Percentiles rank a stretch among this genome's conserved stretches.
These are phyloP conservation scores for Aureobasidium sp. DNA, from an alignment of 2,329 filamentous ascomycete genomes.

Conservation along the genomic window DNA sequence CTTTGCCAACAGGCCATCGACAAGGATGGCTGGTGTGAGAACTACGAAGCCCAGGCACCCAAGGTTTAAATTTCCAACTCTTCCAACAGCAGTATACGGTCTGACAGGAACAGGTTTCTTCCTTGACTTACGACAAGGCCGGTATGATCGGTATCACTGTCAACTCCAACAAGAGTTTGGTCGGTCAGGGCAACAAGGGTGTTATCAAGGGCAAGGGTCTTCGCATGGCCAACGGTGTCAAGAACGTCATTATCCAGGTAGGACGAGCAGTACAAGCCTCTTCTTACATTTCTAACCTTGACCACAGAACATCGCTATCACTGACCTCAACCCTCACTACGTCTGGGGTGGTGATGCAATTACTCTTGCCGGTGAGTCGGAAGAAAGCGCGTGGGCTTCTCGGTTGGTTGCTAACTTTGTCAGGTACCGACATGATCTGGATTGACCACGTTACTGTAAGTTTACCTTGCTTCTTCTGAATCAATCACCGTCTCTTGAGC, in stretches of 20 bases:
- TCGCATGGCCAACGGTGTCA: conserved; percentile 23
- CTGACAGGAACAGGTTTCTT: background rate
- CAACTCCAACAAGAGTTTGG: conserved; percentile 30
- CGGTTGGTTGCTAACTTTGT: background rate
- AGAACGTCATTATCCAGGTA: conserved; percentile 27
- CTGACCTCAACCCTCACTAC: conserved; percentile 24
- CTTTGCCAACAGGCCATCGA: conserved; percentile 49
- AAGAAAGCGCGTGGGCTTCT: background rate
- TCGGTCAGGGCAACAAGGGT: conserved; percentile 29
- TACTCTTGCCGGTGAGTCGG: conserved; percentile 20
- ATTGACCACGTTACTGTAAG: background rate
- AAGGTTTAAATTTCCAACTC: background rate
- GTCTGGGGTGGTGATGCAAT: conserved; percentile 28
- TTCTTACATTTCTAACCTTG: background rate
- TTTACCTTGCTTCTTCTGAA: conserved; percentile 18
- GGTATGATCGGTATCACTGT: conserved; percentile 36
- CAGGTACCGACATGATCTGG: conserved; percentile 9
- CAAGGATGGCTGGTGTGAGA: conserved; percentile 47
- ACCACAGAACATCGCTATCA: conserved; percentile 27
- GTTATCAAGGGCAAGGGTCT: conserved; percentile 33
- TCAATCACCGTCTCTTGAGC: conserved; percentile 16
- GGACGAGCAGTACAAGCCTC: background rate
- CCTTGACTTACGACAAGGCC: conserved; percentile 41
- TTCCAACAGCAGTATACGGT: too few species aligned
- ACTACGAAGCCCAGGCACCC: conserved; percentile 16